Conservation (phyloP, 2,329 filamentous ascomycete genomes). For the Simplicillium aogashimaense region DNA sequence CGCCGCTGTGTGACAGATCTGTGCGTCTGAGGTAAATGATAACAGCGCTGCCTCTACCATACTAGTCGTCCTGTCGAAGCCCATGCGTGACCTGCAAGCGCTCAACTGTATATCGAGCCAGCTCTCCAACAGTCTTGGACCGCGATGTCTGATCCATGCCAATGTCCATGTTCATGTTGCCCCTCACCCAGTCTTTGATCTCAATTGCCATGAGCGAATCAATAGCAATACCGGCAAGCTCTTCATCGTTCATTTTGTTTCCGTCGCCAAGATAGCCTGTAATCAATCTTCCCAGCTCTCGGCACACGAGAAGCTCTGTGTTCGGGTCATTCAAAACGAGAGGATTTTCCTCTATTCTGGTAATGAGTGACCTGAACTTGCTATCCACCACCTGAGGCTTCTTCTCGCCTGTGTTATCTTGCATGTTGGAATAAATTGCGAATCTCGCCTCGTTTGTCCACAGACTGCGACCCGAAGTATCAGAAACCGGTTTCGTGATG, state of each 20-base stretch:
- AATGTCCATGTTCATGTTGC: conserved; percentile 1
- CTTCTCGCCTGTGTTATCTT: not conserved
- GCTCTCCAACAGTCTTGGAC: not conserved
- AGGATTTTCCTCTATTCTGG: conserved; percentile 1
- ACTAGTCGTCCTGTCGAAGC: not conserved
- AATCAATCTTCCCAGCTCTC: not conserved
- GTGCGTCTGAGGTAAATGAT: too few relatives aligned
- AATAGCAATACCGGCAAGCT: conserved; percentile 1
- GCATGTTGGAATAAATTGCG: not conserved
- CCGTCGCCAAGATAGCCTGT: not conserved
- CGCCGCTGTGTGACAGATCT: too few relatives aligned
- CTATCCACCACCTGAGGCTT: not conserved
- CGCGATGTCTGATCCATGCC: conserved; percentile 2
- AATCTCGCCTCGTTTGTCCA: not conserved
- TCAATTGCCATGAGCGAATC: conserved; percentile 2
- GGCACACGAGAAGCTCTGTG: not conserved
- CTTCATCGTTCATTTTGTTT: not conserved
- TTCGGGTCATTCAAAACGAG: not conserved
- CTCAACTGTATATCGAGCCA: not conserved
- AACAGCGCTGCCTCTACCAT: not conserved
- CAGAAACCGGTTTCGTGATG: not conserved
- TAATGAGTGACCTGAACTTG: not conserved
- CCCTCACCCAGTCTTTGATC: conserved; percentile 2
- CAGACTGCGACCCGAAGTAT: not conserved
- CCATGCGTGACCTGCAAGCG: not conserved